Evolutionary conservation across 2,329 filamentous ascomycete species (phyloP).

Genomic region (Davidsoniella eucalypti): DNA sequence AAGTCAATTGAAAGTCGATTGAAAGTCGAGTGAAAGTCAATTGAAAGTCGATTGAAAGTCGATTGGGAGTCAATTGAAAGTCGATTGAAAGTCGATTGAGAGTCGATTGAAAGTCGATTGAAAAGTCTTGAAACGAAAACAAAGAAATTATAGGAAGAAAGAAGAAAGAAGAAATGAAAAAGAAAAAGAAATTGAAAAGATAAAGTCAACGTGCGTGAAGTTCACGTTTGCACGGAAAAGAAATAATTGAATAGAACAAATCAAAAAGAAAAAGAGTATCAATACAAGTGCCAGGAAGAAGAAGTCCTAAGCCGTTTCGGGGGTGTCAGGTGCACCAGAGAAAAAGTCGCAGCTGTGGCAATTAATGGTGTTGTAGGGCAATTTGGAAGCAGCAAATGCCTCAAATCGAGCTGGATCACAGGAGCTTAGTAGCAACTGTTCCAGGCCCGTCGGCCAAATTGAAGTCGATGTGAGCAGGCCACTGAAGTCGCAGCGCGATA

Average conservation of each 20-base stretch:
- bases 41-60: too few species aligned
- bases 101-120: too few species aligned
- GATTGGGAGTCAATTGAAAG: too few species aligned
- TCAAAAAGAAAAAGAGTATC: not conserved
- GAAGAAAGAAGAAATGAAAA: not conserved
- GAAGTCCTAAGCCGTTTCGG: too few species aligned
- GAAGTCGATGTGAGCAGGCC: too few species aligned
- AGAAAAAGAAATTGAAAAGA: not conserved
- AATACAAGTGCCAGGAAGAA: too few species aligned
- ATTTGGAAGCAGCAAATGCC: not conserved
- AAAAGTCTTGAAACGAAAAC: too few species aligned
- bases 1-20: too few species aligned
- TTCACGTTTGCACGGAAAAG: not conserved
- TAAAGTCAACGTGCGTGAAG: not conserved
- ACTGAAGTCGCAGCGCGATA: not conserved
- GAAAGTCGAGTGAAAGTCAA: too few species aligned
- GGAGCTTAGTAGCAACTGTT: slow-evolving; percentile 7
- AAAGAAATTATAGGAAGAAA: not conserved
- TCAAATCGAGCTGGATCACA: slow-evolving; percentile 6
- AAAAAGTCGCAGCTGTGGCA: not conserved
- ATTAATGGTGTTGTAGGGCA: not conserved
- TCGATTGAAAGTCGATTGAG: too few species aligned
- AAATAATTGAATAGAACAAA: slow-evolving; percentile 1
- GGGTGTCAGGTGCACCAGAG: not conserved
- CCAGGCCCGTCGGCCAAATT: slow-evolving; percentile 1